These are phyloP conservation scores for Scheffersomyces titani DNA, from an alignment of 1,139 yeast species.

Conservation along the genomic window DNA sequence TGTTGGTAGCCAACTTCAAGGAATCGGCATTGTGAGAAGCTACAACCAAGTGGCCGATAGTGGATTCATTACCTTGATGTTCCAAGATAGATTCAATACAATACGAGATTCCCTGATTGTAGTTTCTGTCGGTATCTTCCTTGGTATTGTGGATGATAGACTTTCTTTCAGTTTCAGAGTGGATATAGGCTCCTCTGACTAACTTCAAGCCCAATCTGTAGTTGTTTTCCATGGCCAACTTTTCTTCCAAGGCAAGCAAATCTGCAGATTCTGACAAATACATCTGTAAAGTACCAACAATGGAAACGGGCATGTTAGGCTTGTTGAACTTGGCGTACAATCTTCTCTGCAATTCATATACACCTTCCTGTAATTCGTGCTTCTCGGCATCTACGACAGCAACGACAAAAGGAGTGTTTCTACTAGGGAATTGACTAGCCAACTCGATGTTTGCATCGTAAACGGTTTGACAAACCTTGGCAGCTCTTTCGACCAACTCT, in stretches of 20 bases:
- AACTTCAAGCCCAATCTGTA: slow-evolving; percentile 86
- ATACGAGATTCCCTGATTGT: slow-evolving; percentile 67
- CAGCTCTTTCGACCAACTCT: slow-evolving; percentile 64
- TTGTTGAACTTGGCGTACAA: slow-evolving; percentile 76
- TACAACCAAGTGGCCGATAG: slow-evolving; percentile 82
- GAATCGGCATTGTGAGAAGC: slow-evolving; percentile 90
- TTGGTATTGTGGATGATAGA: slow-evolving; percentile 73
- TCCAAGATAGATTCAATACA: slow-evolving; percentile 64
- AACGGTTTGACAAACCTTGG: slow-evolving; percentile 55
- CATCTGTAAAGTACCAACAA: slow-evolving; percentile 93
- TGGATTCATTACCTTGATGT: slow-evolving; percentile 45
- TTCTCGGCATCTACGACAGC: slow-evolving; percentile 94
- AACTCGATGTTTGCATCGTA: slow-evolving; percentile 55
- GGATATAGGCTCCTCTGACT: slow-evolving; percentile 97
- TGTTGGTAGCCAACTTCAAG: slow-evolving; percentile 67
- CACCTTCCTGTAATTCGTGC: slow-evolving; percentile 84
- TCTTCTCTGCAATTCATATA: slow-evolving; percentile 84
- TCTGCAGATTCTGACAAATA: slow-evolving; percentile 73
- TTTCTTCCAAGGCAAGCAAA: slow-evolving; percentile 63
- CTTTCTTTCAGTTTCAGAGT: slow-evolving; percentile 75
- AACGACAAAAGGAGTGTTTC: slow-evolving; percentile 80
- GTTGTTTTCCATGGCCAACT: slow-evolving; percentile 58
- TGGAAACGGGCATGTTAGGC: slow-evolving; percentile 56
- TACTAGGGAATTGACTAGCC: slow-evolving; percentile 55
- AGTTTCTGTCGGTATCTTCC: slow-evolving; percentile 73